Conservation (phyloP, 768 basidiomycete species). For the Suillus subalutaceus region DNA sequence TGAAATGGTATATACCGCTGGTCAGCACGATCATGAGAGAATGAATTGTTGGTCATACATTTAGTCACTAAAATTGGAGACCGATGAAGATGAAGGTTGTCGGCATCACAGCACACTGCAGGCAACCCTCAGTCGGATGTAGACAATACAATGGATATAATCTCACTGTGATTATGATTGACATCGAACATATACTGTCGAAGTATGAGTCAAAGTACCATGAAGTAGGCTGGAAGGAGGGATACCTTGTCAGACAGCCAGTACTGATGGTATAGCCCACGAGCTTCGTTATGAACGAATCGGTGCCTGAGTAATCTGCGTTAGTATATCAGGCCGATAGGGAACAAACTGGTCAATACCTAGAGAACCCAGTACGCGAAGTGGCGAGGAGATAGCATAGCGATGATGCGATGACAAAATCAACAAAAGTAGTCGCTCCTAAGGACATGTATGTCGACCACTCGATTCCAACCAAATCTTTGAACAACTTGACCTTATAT, state of each 20-base stretch:
- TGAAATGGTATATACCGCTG: not conserved
- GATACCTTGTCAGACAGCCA: not conserved
- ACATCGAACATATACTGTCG: not conserved
- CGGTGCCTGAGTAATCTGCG: not conserved
- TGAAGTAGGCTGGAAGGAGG: not conserved
- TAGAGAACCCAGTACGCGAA: conserved; percentile 4
- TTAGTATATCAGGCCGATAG: not conserved
- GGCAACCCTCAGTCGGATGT: not conserved
- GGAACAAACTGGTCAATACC: not conserved
- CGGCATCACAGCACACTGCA: not conserved
- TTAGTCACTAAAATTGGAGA: not conserved
- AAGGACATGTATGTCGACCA: not conserved
- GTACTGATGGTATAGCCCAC: not conserved
- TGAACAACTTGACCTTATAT: not conserved
- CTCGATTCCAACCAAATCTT: not conserved
- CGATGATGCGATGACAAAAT: not conserved
- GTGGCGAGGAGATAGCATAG: conserved; percentile 1
- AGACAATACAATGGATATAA: not conserved
- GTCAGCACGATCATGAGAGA: not conserved
- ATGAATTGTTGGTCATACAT: not conserved
- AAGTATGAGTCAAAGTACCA: not conserved
- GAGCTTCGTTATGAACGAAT: not conserved
- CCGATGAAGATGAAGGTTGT: not conserved
- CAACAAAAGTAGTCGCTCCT: not conserved
- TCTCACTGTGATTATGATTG: not conserved